phyloP scores from a whole-genome alignment of 139 green algal species.

The Asterochloris sp. region DNA sequence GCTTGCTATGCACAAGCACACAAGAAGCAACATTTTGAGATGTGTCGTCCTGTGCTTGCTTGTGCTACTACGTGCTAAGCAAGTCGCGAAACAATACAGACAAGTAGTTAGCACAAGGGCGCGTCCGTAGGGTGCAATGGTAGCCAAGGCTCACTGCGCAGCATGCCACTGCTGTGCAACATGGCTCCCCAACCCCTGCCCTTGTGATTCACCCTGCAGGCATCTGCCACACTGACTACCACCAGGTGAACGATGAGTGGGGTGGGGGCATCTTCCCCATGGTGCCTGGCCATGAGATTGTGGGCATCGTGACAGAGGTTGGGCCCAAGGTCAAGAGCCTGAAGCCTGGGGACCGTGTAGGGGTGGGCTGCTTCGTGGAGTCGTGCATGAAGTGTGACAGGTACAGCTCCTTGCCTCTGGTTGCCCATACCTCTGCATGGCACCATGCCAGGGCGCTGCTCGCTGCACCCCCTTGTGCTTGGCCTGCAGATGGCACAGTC shows the following conservation, averaged over 20 bases:
- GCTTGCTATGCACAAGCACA: no score
- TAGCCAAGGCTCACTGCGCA: no score
- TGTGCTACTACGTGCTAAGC: no score
- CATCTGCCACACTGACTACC: constrained; percentile 85
- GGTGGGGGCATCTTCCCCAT: constrained; percentile 52
- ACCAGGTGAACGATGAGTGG: constrained; percentile 72
- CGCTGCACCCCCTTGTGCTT: no score
- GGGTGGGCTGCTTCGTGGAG: constrained; percentile 76
- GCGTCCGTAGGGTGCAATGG: no score
- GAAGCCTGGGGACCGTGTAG: constrained; percentile 70
- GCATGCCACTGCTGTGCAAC: background rate
- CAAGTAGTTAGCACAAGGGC: no score
- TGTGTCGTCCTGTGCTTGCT: no score
- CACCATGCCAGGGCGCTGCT: no score
- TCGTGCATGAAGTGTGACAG: constrained; percentile 53
- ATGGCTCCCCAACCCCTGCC: background rate
- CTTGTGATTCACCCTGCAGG: constrained; percentile 7
- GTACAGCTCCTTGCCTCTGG: background rate
- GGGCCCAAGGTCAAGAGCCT: constrained; percentile 62
- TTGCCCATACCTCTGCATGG: no score
- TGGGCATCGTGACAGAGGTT: constrained; percentile 77
- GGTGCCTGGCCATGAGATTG: constrained; percentile 81
- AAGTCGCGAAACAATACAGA: no score
- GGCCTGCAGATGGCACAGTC: no score
- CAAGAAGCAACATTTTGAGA: no score